Evolutionary conservation across 306 rosid genomes (phyloP), one percentile per base, ranked within the genome.

Genomic region (Castanea mollissima): DNA sequence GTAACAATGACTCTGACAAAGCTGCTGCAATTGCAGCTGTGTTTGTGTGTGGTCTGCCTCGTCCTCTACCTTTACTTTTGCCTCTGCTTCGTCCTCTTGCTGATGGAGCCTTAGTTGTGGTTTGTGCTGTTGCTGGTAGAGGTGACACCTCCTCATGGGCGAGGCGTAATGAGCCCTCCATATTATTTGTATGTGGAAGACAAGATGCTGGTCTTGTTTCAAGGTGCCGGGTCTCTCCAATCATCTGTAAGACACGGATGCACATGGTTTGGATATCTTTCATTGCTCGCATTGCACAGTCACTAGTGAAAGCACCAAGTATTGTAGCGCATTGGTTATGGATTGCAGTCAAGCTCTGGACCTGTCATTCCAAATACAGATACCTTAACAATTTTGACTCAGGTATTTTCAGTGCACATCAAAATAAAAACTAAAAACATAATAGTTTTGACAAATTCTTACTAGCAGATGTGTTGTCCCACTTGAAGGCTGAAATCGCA

Each of bases 401-500:
- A 59, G 5, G 11, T 6, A 49, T 11, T 49, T 49, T 49, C 15
- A 49, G 54, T 49, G 54, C 54, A 49, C 54, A 49, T 49, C 15
- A 0, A 49, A 49, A 49, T 19, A n/a, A 67, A 55, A 19, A 14
- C 54, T 8, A 41, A 56, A 31, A 19, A 7, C 2, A 78, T 44
- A 44, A 1, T 15, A 68, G 27, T 23, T 71, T 5, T 25, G 41
- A 20, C 9, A 7, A 14, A 57, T 46, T 41, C 76, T 34, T 78
- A 78, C 82, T 41, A 78, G 55, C 71, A 78, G 32, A 71, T 78
- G 76, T 41, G 76, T 25, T 27, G 67, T 71, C 23, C 76, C 81
- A 71, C 81, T 78, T 16, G 81, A 78, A 58, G 81, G 81, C 74
- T 78, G 81, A 78, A 78, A 69, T 34, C 81, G 76, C 76, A 69